phyloP scores from a whole-genome alignment of 768 basidiomycete genomes.

The Favolaschia claudopus region DNA sequence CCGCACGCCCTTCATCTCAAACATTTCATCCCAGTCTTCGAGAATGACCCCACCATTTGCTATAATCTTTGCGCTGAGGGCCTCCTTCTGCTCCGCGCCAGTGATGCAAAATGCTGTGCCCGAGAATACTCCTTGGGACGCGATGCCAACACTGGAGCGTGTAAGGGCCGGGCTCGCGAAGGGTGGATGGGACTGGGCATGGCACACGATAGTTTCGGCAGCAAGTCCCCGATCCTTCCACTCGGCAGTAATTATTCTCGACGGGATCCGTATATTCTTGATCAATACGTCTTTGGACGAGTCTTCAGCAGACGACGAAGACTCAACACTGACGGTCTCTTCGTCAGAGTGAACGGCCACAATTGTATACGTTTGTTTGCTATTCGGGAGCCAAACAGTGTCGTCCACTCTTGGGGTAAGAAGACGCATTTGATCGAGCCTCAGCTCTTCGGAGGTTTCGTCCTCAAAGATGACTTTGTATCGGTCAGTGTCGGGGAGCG shows the following conservation, averaged over 20 bases:
- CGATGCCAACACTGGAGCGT: constrained; percentile 49
- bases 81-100: constrained; percentile 50
- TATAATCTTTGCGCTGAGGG: constrained; percentile 52
- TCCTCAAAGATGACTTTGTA: constrained; percentile 78
- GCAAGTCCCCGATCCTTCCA: constrained; percentile 64
- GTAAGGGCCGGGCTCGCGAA: constrained; percentile 58
- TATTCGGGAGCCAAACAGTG: constrained; percentile 51
- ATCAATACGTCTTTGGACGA: constrained; percentile 43
- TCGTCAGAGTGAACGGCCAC: constrained; percentile 34
- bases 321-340: constrained; percentile 44
- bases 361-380: constrained; percentile 42
- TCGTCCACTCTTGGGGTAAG: constrained; percentile 63
- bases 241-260: constrained; percentile 53
- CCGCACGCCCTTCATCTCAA: constrained; percentile 61
- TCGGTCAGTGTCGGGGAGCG: constrained; percentile 28
- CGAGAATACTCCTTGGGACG: constrained; percentile 38
- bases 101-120: constrained; percentile 13
- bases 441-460: constrained; percentile 52
- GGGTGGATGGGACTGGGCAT: constrained; percentile 42
- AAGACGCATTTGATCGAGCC: constrained; percentile 59
- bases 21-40: constrained; percentile 66
- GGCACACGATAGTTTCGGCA: constrained; percentile 50
- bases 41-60: constrained; percentile 63
- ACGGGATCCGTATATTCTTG: constrained; percentile 55
- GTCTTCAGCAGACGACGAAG: no score